phyloP scores from a whole-genome alignment of 306 rosid species.

The Abrus pulchellus region DNA sequence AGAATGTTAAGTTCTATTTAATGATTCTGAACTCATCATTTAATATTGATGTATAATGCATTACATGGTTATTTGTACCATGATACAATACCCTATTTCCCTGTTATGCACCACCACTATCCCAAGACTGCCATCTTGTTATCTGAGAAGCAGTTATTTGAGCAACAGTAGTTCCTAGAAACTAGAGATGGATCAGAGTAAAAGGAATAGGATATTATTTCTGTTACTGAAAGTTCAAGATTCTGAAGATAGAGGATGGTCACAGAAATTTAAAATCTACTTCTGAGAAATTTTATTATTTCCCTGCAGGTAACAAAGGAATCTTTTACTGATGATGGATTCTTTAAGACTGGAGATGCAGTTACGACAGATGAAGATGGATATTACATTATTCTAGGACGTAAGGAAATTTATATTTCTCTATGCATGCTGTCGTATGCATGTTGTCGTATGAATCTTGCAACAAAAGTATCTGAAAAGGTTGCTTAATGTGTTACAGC shows the following conservation, averaged over 20 bases:
- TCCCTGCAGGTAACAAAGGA: conserved; percentile 70
- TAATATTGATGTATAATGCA: conserved; percentile 29
- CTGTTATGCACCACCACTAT: conserved; percentile 22
- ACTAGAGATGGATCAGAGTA: conserved; percentile 27
- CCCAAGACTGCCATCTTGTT: conserved; percentile 5
- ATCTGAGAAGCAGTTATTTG: conserved; percentile 10
- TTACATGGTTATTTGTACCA: conserved; percentile 19
- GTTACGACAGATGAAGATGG: conserved; percentile 84
- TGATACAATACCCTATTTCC: conserved; percentile 26
- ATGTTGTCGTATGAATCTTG: background rate
- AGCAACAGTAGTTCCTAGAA: conserved; percentile 26
- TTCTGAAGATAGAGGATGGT: conserved; percentile 16
- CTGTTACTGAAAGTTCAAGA: conserved; percentile 3
- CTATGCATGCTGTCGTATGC: conserved; percentile 15
- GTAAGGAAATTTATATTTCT: conserved; percentile 65
- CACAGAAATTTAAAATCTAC: background rate
- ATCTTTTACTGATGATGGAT: conserved; percentile 84
- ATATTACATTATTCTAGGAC: conserved; percentile 85
- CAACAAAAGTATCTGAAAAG: background rate
- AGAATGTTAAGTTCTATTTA: conserved; percentile 34
- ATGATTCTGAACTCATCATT: conserved; percentile 28
- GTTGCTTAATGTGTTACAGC: conserved; percentile 1
- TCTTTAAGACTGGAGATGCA: conserved; percentile 96
- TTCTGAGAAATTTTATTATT: conserved; percentile 35
- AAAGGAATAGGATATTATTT: conserved; percentile 8